phyloP scores from a whole-genome alignment of 345 rosid genomes.

The Syzygium oleosum region DNA sequence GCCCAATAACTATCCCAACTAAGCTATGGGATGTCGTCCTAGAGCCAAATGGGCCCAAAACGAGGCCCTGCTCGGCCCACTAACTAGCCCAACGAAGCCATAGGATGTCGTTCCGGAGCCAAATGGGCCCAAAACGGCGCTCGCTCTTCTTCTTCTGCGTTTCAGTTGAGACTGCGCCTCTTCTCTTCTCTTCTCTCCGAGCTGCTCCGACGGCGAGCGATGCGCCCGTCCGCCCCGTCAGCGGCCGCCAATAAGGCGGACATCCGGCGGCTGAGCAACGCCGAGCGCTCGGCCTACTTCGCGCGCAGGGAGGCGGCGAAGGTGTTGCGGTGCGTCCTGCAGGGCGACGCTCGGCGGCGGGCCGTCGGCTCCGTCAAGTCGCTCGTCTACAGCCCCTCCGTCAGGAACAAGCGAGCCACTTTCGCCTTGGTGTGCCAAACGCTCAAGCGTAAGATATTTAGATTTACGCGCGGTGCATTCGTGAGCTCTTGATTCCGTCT shows the following conservation, averaged over 20 bases:
- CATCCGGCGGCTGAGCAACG: constrained; percentile 10
- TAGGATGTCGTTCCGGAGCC: neutral
- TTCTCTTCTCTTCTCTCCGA: neutral
- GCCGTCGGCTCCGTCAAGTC: constrained; percentile 79
- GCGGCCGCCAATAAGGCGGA: neutral
- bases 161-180: neutral
- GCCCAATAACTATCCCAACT: neutral
- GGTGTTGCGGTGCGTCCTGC: constrained; percentile 54
- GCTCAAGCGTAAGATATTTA: constrained; percentile 46
- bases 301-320: constrained; percentile 90
- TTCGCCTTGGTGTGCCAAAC: constrained; percentile 94
- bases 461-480: neutral
- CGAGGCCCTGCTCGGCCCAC: neutral
- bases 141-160: neutral
- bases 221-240: neutral
- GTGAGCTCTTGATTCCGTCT: neutral
- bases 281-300: constrained; percentile 60
- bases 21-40: neutral
- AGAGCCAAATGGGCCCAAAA: neutral
- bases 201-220: neutral
- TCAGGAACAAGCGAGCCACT: constrained; percentile 77
- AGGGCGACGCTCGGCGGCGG: constrained; percentile 72
- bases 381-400: constrained; percentile 68
- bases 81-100: neutral
- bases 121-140: neutral